Base-by-base conservation (phyloP, 169 alveolate species). In the Amoebophrya sp. region DNA sequence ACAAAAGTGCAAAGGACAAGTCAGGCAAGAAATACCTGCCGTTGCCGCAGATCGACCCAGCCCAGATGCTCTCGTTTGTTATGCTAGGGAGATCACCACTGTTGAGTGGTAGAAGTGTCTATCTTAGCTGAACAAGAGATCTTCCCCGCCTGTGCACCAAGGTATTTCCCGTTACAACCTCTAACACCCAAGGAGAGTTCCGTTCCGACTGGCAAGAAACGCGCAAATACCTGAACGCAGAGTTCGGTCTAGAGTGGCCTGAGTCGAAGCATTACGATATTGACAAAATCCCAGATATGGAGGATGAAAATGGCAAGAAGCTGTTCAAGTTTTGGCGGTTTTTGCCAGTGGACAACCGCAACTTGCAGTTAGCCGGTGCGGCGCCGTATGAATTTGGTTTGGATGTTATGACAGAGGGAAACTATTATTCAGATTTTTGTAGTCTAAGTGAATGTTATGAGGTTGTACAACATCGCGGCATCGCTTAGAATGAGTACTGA, bases 11-110 rank as follows among this genome's bases (percentile, higher is more conserved):
- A 33, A 29, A n/a, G 40, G 89, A 14, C 40, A 0, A 10, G 89
- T 0, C n/a, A 41, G 89, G n/a, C 12, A 26, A 12, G n/a, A 3
- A 24, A 0, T n/a, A 33, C 89, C 0, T 33, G 40, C 89, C 89
- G 38, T 76, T 89, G 34, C 91, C 91, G 41, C 53, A 89, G 76
- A 36, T 89, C 77, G 77, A 89, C 33, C 91, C 91, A 0, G 65
- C 53, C 36, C 91, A 41, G 55, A 40, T 89, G 47, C 76, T 89
- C 40, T 2, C 36, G 40, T 89, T 89, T 47, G 91, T n/a, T n/a
- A n/a, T n/a, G n/a, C n/a, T n/a, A n/a, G n/a, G n/a, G n/a, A n/a
- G n/a, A n/a, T n/a, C n/a, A n/a, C n/a, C n/a, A n/a, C n/a, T n/a
- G n/a, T n/a, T n/a, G n/a, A n/a, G n/a, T n/a, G n/a, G n/a, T n/a